Base-by-base conservation (phyloP, 192 early-diverging fungal genomes). In the Backusella tuberculispora region DNA sequence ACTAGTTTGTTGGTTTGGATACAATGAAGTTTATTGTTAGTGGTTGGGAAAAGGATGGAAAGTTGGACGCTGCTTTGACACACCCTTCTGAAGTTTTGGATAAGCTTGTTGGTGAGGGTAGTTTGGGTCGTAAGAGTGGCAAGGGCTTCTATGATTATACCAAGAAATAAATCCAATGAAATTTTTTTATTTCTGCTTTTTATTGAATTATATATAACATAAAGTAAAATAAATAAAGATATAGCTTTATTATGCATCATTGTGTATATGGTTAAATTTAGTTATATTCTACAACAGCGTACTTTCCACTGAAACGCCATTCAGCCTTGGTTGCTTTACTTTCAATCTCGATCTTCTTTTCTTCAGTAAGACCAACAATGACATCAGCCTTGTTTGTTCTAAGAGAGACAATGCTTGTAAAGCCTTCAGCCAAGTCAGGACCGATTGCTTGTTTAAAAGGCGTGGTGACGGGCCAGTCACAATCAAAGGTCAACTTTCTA, bases 1-100 rank as follows among this genome's bases (percentile, higher is more conserved):
- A 5, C 60, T 78, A 92, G 89, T 94, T 94, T 80, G 92, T 99
- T 34, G 97, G 97, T 45, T 86, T 99, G 67, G 97, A 99, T 87
- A 99, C 97, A 34, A 90, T 92, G 81, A 95, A 97, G 85, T 97
- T 92, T 82, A 99, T 99, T 81, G 90, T 90, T 37, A 96, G 97
- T 71, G 97, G 97, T 50, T 97, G 97, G 97, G 85, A 91, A 85
- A 88, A 90, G 84, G 86, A 86, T 69, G 95, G 95, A 71, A 86
- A 91, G 64, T 90, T 95, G 44, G 89, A 97, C 34, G 78, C 84
- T 77, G 92, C 93, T 74, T 80, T 95, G 73, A 92, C 95, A 47
- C 85, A 78, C 5, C 88, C 95, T n/a, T 88, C 90, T 76, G 76
- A 84, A 76, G 78, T 88, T 37, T 83, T 97, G 37, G 85, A 94